phyloP scores from a whole-genome alignment of 192 early-diverging fungal species.

The Rhizophagus sp. region DNA sequence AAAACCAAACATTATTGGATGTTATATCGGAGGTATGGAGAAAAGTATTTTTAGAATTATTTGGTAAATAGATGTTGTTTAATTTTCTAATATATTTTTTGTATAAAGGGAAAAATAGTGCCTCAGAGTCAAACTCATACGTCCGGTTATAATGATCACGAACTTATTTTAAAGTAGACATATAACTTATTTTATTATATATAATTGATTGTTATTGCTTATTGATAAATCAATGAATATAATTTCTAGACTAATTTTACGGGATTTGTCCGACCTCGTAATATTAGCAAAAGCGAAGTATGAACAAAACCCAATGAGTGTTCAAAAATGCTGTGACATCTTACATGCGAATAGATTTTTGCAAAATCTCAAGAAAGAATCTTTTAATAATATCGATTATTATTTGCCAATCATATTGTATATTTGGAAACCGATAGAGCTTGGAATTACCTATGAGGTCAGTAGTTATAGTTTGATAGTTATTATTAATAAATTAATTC shows the following conservation, averaged over 20 bases:
- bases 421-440: background rate
- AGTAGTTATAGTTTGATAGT: background rate
- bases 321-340: background rate
- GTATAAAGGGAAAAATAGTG: background rate
- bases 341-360: background rate
- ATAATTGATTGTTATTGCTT: background rate
- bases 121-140: background rate
- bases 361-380: background rate
- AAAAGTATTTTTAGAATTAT: background rate
- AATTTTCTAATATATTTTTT: background rate
- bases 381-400: background rate
- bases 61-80: background rate
- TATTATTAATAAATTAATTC: background rate
- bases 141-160: background rate
- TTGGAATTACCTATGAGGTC: background rate
- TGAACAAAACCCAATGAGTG: background rate
- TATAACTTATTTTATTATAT: background rate
- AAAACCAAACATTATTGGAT: background rate
- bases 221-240: background rate
- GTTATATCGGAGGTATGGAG: background rate
- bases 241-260: background rate
- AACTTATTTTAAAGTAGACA: background rate
- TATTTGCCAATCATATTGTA: constrained; percentile 21
- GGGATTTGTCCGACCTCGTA: background rate
- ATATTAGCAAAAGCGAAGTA: background rate